Base-by-base conservation (phyloP, 345 rosid species). In the Arabis hirsuta region DNA sequence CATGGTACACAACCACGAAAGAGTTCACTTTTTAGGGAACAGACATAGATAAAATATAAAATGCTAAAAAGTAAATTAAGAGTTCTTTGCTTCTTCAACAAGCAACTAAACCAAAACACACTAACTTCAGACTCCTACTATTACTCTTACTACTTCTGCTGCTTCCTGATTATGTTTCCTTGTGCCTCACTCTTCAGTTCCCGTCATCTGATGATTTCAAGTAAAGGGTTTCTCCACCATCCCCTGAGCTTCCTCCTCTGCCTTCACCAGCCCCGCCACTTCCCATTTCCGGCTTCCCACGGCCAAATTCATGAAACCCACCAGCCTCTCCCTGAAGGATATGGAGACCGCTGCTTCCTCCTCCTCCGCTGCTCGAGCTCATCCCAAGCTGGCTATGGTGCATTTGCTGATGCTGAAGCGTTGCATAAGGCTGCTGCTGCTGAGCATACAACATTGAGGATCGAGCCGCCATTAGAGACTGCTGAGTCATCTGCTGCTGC, bases 351-450 rank as follows among this genome's bases (percentile, higher is more conserved):
- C 88, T 91, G n/a, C 83, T 75, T 48, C 94, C 87, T 63, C 94
- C 87, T 63, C 95, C 96, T 0, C 87, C 96, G 56, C 82, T 73
- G 20, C 82, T 87, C 1, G 92, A 90, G 78, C 84, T 87, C 88
- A 92, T 92, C 73, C 96, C 95, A 0, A 92, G 96, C 84, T 96
- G 98, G 81, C 88, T 63, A 32, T 96, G 96, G 43, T 96, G 97
- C 82, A 96, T 68, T 79, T 84, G 91, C 65, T 88, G 97, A 64
- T 94, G 97, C 67, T 95, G 98, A 72, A 93, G 85, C 1, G 87
- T 84, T 4, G 96, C 83, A 64, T 65, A 87, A 54, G 87, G 94
- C 66, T 74, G 78, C 43, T 64, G 78, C 53, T 70, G 80, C 78
- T 91, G 98, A 27, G 85, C 62, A 68, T 92, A 96, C 79, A 90